These are phyloP conservation scores for Protomyces lactucae-debilis DNA, from an alignment of 1,139 yeast genomes.

Conservation along the genomic window DNA sequence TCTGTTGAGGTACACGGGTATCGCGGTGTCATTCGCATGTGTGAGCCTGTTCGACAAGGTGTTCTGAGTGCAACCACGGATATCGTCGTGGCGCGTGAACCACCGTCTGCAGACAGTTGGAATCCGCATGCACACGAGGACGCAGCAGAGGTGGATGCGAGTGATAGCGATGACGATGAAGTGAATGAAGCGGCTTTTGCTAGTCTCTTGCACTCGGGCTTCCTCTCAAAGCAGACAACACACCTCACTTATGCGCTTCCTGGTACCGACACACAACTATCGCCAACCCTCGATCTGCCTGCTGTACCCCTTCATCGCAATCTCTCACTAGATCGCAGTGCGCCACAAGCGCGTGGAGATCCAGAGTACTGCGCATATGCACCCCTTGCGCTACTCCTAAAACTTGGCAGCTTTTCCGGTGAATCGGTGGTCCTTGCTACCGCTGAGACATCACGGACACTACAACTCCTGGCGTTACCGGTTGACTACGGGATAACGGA, in stretches of 20 bases:
- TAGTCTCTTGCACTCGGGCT: conserved; percentile 1
- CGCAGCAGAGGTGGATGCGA: neutral
- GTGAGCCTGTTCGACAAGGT: conserved; percentile 29
- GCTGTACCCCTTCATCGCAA: neutral
- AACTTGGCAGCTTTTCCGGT: conserved; percentile 17
- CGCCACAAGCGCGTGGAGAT: neutral
- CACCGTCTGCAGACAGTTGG: neutral
- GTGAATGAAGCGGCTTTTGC: conserved; percentile 6
- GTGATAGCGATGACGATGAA: neutral
- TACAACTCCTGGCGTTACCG: conserved; percentile 2
- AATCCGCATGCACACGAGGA: neutral
- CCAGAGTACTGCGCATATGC: conserved; percentile 11
- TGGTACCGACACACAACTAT: neutral
- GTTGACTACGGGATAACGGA: neutral
- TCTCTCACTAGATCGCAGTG: neutral
- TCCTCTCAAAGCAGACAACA: neutral
- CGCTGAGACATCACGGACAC: neutral
- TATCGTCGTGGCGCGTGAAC: conserved; percentile 13
- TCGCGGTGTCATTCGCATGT: conserved; percentile 28
- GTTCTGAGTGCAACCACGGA: conserved; percentile 13
- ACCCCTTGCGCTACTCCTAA: conserved; percentile 1
- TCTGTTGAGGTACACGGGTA: conserved; percentile 16
- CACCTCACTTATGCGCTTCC: neutral
- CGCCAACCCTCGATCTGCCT: neutral
- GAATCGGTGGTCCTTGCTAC: neutral